Percentiles rank a stretch among this genome's conserved stretches.
These are phyloP conservation scores for Echinosphaeria canescens DNA, from an alignment of 2,329 filamentous ascomycete genomes.

Conservation along the genomic window DNA sequence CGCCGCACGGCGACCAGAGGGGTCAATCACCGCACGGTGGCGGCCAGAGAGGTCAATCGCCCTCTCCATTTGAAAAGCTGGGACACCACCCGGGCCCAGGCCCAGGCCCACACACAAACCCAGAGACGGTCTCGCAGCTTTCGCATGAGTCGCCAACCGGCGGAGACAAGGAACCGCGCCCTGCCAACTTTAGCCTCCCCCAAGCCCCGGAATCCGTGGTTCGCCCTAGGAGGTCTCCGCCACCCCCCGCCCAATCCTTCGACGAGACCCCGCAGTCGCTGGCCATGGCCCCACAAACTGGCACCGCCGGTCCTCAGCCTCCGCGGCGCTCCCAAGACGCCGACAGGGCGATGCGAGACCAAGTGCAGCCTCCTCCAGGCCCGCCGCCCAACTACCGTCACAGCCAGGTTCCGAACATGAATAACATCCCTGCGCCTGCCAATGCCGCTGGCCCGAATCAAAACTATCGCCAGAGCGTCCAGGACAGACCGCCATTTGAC, in stretches of 20 bases:
- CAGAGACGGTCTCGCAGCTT: conserved; percentile 38
- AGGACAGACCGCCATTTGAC: conserved; percentile 18
- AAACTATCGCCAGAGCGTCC: conserved; percentile 17
- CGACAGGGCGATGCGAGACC: conserved; percentile 22
- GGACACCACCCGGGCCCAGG: conserved; percentile 13
- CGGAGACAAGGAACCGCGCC: too few species aligned
- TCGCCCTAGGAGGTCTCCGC: too few species aligned
- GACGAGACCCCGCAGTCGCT: not conserved
- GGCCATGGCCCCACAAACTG: conserved; percentile 24
- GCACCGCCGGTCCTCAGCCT: conserved; percentile 17
- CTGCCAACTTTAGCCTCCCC: too few species aligned
- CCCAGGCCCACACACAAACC: conserved; percentile 21
- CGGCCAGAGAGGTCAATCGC: conserved; percentile 11
- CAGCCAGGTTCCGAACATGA: conserved; percentile 20
- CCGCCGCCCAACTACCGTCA: conserved; percentile 29
- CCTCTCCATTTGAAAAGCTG: too few species aligned
- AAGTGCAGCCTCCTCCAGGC: conserved; percentile 19
- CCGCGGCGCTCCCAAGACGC: conserved; percentile 25
- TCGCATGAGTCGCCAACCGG: conserved; percentile 39
- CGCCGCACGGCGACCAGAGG: conserved; percentile 13
- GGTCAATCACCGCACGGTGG: conserved; percentile 12
- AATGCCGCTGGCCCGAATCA: conserved; percentile 12
- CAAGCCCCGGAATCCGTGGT: too few species aligned
- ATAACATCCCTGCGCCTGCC: conserved; percentile 18
- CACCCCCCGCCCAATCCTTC: too few species aligned